Evolutionary conservation across 1,139 yeast species (phyloP), one percentile per base, ranked within the genome.

Genomic region (Hemisphaericaspora xylofermentans): DNA sequence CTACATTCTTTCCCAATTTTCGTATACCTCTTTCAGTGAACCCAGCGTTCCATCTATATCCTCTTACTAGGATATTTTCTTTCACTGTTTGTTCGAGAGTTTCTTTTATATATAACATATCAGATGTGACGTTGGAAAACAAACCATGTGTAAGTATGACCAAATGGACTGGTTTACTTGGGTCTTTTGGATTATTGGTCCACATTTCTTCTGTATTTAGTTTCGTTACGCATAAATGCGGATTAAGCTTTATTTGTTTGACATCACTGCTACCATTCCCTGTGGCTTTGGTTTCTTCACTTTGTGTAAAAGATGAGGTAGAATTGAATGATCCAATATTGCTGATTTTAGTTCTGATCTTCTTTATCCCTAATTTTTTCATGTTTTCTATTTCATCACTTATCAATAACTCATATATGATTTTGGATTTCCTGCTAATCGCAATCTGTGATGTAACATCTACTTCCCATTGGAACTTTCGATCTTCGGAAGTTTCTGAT

Each of bases 21-120:
- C 85, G 85, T 31, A 93, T 74, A 0, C 98, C 98, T 36, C 84
- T 74, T 57, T 93, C 98, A 0, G 98, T 93, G 48, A 80, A 80
- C 50, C 97, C 88, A 1, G 83, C 93, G 57, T 93, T 93, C 0
- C 84, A 94, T 16, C 78, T 74, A 56, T 70, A 93, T 0, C 97
- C 98, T 49, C 89, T 72, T 2, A 93, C 88, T 16, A 91, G 72
- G 3, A 89, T 58, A 49, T 84, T 82, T 45, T 84, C 88, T 28
- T 63, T 57, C 5, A 82, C 84, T 14, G 68, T 70, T 26, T 60
- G 55, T 50, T 88, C 95, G 6, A 93, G 74, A 49, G 78, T 74
- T 52, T 93, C 98, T 58, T 88, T 91, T 33, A 89, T 48, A 54
- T 85, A 93, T 31, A 84, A 72, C 93, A 93, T 78, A 60, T 93